phyloP scores from a whole-genome alignment of 2,329 filamentous ascomycete genomes.

The Scedosporium minutisporum region DNA sequence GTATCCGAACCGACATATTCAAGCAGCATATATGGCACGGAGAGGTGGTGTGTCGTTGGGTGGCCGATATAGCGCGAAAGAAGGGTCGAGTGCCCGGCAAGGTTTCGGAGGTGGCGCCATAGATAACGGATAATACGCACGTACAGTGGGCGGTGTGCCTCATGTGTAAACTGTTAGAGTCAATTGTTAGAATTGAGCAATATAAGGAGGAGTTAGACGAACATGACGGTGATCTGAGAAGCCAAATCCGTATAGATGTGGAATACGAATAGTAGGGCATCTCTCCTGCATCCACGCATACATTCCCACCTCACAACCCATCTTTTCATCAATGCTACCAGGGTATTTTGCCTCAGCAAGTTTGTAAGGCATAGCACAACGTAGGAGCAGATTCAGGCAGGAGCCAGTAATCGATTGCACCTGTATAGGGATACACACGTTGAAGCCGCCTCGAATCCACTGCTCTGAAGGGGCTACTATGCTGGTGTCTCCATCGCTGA shows the following conservation, averaged over 20 bases:
- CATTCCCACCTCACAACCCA: slow-evolving; percentile 17
- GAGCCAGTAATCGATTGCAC: background rate
- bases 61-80: slow-evolving; percentile 7
- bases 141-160: slow-evolving; percentile 8
- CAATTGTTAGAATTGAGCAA: background rate
- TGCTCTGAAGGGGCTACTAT: background rate
- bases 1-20: slow-evolving; percentile 15
- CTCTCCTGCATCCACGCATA: slow-evolving; percentile 17
- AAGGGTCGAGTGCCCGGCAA: slow-evolving; percentile 2
- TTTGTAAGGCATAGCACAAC: slow-evolving; percentile 23
- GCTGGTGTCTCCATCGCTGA: background rate
- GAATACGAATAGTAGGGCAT: slow-evolving; percentile 16
- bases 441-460: background rate
- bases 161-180: slow-evolving; percentile 9
- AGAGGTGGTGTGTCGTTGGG: slow-evolving; percentile 6
- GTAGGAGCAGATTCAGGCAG: slow-evolving; percentile 12
- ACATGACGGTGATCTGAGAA: slow-evolving; percentile 7
- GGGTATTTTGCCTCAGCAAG: slow-evolving; percentile 25
- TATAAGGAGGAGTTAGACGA: background rate
- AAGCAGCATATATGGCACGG: slow-evolving; percentile 17
- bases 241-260: slow-evolving; percentile 16
- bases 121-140: background rate
- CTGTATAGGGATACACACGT: background rate
- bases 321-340: slow-evolving; percentile 32
- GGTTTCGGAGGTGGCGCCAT: background rate